A percentile compares a stretch with the other conserved stretches of the same genome.
These are phyloP conservation scores for Boletellus deceptivus DNA, from an alignment of 1,284 basidiomycete species.

Conservation along the genomic window DNA sequence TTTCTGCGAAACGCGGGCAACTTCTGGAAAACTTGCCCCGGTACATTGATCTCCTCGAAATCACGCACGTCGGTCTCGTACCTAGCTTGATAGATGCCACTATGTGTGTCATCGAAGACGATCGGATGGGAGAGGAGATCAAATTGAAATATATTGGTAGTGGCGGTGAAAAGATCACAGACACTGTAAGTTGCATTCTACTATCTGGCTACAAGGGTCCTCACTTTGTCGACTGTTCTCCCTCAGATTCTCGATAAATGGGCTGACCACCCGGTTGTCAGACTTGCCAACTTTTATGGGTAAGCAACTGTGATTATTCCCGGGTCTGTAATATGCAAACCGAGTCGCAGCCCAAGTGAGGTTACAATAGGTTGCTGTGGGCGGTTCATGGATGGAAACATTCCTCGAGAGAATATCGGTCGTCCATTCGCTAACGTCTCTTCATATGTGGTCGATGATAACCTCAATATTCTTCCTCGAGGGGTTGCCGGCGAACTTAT, in stretches of 20 bases:
- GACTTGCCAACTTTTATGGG: conserved; percentile 52
- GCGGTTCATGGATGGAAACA: conserved; percentile 42
- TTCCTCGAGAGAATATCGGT: conserved; percentile 47
- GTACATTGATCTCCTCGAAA: conserved; percentile 42
- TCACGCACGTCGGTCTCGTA: conserved; percentile 54
- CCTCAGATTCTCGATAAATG: conserved; percentile 50
- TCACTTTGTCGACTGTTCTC: not conserved
- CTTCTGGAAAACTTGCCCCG: conserved; percentile 47
- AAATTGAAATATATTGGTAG: conserved; percentile 47
- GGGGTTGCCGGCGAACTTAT: conserved; percentile 52
- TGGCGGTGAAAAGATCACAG: conserved; percentile 55
- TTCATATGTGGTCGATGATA: conserved; percentile 40
- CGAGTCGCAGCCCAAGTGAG: conserved; percentile 37
- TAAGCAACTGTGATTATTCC: conserved; percentile 25
- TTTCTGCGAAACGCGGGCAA: conserved; percentile 44
- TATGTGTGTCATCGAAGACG: conserved; percentile 40
- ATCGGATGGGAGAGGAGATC: conserved; percentile 27
- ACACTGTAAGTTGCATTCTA: conserved; percentile 38
- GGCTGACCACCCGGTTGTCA: conserved; percentile 45
- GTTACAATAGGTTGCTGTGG: conserved; percentile 54
- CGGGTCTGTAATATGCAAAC: not conserved
- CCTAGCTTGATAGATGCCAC: conserved; percentile 56
- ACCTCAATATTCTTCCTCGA: conserved; percentile 41
- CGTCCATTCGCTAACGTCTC: conserved; percentile 37
- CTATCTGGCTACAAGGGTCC: not conserved